These are phyloP conservation scores for Tolypocladium nubicola DNA, from an alignment of 2,329 filamentous ascomycete genomes.

Conservation along the genomic window DNA sequence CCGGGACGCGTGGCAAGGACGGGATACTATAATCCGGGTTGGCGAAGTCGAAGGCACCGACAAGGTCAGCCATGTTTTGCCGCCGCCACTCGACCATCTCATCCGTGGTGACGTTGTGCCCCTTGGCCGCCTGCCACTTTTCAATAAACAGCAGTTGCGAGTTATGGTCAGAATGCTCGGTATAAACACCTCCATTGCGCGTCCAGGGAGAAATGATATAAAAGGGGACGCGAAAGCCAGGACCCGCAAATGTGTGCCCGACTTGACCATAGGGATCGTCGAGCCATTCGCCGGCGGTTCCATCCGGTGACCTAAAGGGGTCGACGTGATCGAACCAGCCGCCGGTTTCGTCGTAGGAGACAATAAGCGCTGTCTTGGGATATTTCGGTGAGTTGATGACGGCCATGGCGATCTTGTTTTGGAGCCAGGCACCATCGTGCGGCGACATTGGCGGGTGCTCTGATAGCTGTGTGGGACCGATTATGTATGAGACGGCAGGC, in stretches of 20 bases:
- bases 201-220: constrained; percentile 47
- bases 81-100: constrained; percentile 21
- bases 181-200: constrained; percentile 40
- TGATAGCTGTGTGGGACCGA: constrained; percentile 37
- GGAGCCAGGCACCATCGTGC: constrained; percentile 43
- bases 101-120: constrained; percentile 24
- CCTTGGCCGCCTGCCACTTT: constrained; percentile 28
- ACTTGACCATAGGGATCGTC: constrained; percentile 29
- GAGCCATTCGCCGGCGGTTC: constrained; percentile 40
- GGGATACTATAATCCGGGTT: constrained; percentile 40
- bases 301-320: constrained; percentile 37
- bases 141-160: constrained; percentile 45
- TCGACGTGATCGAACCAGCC: constrained; percentile 44
- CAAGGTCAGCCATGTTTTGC: constrained; percentile 21
- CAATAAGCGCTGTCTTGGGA: constrained; percentile 34
- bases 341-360: constrained; percentile 36
- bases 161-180: constrained; percentile 43
- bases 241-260: constrained; percentile 22
- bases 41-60: constrained; percentile 31
- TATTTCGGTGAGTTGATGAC: constrained; percentile 39
- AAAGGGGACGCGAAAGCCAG: constrained; percentile 38
- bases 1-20: constrained; percentile 27
- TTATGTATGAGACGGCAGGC: constrained; percentile 40
- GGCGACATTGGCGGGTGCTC: constrained; percentile 44
- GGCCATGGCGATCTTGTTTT: constrained; percentile 39